Conservation (phyloP, 192 early-diverging fungal species). For the Chytriomyces sp. region DNA sequence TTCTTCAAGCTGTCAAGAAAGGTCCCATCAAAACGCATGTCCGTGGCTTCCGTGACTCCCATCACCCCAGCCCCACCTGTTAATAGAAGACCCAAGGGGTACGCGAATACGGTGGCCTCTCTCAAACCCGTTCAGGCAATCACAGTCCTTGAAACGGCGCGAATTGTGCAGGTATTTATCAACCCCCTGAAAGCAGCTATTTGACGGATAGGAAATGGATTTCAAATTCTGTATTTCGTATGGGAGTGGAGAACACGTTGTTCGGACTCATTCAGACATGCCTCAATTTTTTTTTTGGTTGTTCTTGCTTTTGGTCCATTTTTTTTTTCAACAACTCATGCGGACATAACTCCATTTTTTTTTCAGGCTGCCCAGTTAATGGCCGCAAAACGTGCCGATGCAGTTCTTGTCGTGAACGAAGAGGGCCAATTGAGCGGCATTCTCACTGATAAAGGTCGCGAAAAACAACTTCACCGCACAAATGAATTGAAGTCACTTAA, state of each 20-base stretch:
- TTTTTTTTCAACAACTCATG: not conserved
- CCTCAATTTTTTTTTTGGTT: too few species aligned
- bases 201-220: too few species aligned
- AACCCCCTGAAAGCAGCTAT: not conserved
- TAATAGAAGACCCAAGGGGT: slow-evolving; percentile 3
- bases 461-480: too few species aligned
- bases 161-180: slow-evolving; percentile 51
- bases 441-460: slow-evolving; percentile 83
- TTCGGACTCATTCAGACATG: too few species aligned
- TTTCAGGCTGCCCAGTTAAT: slow-evolving; percentile 64
- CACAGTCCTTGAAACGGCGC: slow-evolving; percentile 66
- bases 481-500: too few species aligned
- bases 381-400: slow-evolving; percentile 96
- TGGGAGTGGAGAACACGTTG: too few species aligned
- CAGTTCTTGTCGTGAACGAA: slow-evolving; percentile 92
- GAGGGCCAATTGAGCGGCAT: slow-evolving; percentile 92
- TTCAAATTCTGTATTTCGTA: too few species aligned
- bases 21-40: slow-evolving; percentile 27
- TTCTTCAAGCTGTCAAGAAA: slow-evolving; percentile 22
- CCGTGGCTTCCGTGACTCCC: not conserved
- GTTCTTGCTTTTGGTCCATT: too few species aligned
- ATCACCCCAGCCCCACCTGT: not conserved
- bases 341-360: not conserved
- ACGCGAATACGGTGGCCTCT: slow-evolving; percentile 88
- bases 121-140: slow-evolving; percentile 86